Evolutionary conservation across 1,284 basidiomycete genomes (phyloP), one percentile per base, ranked within the genome.

Genomic region (Cryptococcus hybrid): DNA sequence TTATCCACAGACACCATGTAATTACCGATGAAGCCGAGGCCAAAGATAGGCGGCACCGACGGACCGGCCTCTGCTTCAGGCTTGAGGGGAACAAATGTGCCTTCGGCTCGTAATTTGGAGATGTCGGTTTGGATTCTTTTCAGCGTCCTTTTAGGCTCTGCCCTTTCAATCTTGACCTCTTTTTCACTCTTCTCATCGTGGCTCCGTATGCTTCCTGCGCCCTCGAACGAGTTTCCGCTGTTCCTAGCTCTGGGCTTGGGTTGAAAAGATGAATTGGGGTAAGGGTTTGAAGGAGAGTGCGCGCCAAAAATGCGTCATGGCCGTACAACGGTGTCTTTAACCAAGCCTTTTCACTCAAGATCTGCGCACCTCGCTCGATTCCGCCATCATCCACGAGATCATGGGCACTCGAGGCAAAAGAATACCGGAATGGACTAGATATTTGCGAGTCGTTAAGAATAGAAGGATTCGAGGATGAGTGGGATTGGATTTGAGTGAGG

Each of bases 281-380:
- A 18, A 18, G 18, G 18, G 18, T 18, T 18, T 18, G 18, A 18
- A 18, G 18, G 18, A 18, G 18, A 18, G 18, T 18, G 30, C 4
- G 50, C 60, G 15, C 58, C 54, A 24, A 60, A 15, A 12, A 51
- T 9, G 36, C 49, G 11, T 40, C 39, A 11, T 36, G 8, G 36
- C 37, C 7, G 44, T 54, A 59, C 30, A 58, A 47, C 12, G 62
- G 59, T 12, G 60, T 55, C 34, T 55, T 37, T 24, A 68, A 46
- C 66, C 66, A 68, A 12, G 64, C 64, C 44, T 68, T 68, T 49
- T 64, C 64, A 13, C 40, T 57, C 59, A 67, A 60, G 15, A 65
- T 46, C 30, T 59, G 52, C 11, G 39, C 39, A 5, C 62, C 64
- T 15, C 54, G 58, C 40, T 60, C 47, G 1, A 62, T 37, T 2